A percentile compares a stretch with the other conserved stretches of the same genome.
Conservation (phyloP, 2,329 filamentous ascomycete genomes). For the Alternaria burnsii region DNA sequence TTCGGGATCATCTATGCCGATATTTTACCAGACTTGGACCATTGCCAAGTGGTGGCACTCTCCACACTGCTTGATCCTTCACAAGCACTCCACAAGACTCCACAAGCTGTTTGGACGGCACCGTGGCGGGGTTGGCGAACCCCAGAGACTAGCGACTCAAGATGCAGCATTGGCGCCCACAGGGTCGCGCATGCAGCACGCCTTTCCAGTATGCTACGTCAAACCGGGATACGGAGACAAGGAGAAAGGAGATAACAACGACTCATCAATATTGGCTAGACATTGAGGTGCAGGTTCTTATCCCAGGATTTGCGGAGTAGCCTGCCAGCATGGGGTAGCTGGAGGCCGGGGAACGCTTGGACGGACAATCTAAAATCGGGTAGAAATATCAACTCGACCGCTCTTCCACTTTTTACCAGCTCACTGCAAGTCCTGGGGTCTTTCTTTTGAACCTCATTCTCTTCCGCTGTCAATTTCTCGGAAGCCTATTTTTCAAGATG, state of each 20-base stretch:
- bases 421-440: conserved; percentile 28
- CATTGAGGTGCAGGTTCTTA: conserved; percentile 22
- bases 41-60: conserved; percentile 33
- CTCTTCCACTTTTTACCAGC: conserved; percentile 21
- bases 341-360: conserved; percentile 27
- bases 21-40: conserved; percentile 20
- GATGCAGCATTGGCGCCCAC: conserved; percentile 16
- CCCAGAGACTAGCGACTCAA: conserved; percentile 24
- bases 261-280: conserved; percentile 18
- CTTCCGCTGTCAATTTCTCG: conserved; percentile 19
- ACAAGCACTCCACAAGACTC: conserved; percentile 29
- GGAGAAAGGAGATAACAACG: conserved; percentile 8
- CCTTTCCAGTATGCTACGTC: conserved; percentile 16
- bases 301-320: conserved; percentile 33
- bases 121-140: conserved; percentile 17
- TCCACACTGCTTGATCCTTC: conserved; percentile 33
- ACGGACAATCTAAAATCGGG: conserved; percentile 27
- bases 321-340: conserved; percentile 29
- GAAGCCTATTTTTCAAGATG: conserved; percentile 31
- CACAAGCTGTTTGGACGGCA: conserved; percentile 28
- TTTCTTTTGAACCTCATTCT: conserved; percentile 17
- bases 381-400: conserved; percentile 35
- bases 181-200: conserved; percentile 8
- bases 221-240: conserved; percentile 16
- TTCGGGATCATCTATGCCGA: conserved; percentile 35